Base-by-base conservation (phyloP, 257 asterid species). In the Haberlea rhodopensis region DNA sequence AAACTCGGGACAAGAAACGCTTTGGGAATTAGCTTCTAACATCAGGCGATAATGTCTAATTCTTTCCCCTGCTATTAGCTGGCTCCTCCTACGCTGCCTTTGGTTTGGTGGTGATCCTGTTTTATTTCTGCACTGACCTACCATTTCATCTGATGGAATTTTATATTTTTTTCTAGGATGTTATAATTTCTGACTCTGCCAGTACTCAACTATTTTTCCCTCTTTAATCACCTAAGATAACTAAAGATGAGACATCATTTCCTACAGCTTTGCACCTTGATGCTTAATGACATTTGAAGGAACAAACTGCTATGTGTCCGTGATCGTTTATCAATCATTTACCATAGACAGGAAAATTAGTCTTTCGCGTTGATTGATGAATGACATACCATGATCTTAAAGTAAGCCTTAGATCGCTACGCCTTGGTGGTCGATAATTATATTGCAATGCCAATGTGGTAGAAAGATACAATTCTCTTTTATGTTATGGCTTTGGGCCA, bases 221-320 rank as follows among this genome's bases (percentile, higher is more conserved):
- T 58, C 16, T 22, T 60, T 21, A 46, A 22, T 9, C 20, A 46
- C 1, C 11, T n/a, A 16, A 24, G 53, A 24, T 8, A 19, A 48
- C 25, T 4, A 23, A 27, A 27, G 5, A 2, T 10, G 18, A 26
- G 43, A 25, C 43, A 27, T 63, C 19, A 19, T 48, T 48, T 46
- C 9, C 9, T 49, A 26, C 54, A 52, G 10, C 48, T 20, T 60
- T 53, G 25, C 11, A 11, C 60, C 28, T 26, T 51, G 60, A 25
- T 55, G 46, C 34, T 66, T 66, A 37, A 31, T 53, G 59, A 22
- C 37, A 22, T 60, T 19, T 19, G 34, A 11, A 20, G 18, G 40
- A n/a, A 19, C 29, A 10, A 15, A 9, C n/a, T 21, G 46, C 46
- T 58, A 23, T 4, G n/a, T 7, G 9, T 62, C 28, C 1, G 13